phyloP scores from a whole-genome alignment of 192 early-diverging fungal species.

The Backusella tarrabulga region DNA sequence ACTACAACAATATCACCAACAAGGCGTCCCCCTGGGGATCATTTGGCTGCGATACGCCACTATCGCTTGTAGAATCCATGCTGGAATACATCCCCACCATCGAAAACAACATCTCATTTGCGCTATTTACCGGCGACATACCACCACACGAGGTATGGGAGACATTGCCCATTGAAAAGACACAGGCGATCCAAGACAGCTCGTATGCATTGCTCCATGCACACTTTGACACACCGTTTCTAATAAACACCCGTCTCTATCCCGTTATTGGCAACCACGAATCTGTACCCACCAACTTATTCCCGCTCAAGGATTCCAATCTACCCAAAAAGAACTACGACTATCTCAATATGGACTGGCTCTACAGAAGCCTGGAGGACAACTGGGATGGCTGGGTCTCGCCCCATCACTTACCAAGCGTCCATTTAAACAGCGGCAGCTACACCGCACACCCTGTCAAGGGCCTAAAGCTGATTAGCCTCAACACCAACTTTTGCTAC shows the following conservation, averaged over 20 bases:
- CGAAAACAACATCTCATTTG: constrained; percentile 35
- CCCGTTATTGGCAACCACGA: constrained; percentile 58
- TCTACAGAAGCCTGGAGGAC: constrained; percentile 44
- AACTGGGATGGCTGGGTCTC: constrained; percentile 52
- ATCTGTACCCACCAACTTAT: constrained; percentile 46
- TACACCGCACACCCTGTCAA: constrained; percentile 43
- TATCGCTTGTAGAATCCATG: constrained; percentile 42
- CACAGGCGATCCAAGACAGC: constrained; percentile 34
- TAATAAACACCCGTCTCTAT: constrained; percentile 40
- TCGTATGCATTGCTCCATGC: constrained; percentile 36
- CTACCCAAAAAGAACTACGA: constrained; percentile 10
- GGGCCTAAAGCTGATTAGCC: constrained; percentile 46
- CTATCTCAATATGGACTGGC: constrained; percentile 36
- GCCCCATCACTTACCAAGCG: constrained; percentile 12
- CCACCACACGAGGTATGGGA: constrained; percentile 57
- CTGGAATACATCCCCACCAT: constrained; percentile 44
- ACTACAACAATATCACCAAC: constrained; percentile 24
- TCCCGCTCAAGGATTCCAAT: constrained; percentile 20
- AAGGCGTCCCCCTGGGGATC: constrained; percentile 36
- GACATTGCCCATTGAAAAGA: constrained; percentile 37
- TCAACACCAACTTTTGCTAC: constrained; percentile 65
- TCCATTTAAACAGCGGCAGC: constrained; percentile 44
- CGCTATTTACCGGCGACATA: constrained; percentile 52
- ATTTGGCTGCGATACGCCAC: constrained; percentile 44
- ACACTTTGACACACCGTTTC: constrained; percentile 28